These are phyloP conservation scores for Pichia cephalocereana DNA, from an alignment of 805 yeast species.

Conservation along the genomic window DNA sequence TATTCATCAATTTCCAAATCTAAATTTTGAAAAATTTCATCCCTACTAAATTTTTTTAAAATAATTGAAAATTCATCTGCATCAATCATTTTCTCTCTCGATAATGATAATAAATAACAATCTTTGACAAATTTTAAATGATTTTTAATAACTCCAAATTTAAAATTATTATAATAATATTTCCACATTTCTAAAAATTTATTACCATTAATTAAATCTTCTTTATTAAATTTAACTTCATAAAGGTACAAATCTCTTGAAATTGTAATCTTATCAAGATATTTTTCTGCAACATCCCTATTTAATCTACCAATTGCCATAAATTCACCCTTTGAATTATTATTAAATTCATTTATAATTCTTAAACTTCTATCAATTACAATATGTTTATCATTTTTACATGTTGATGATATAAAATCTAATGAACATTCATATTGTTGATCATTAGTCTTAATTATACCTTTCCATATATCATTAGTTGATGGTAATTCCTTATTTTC, in stretches of 20 bases:
- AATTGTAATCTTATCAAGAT: slow-evolving; percentile 37
- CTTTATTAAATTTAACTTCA: slow-evolving; percentile 27
- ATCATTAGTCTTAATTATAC: not conserved
- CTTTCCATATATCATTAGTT: not conserved
- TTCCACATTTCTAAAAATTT: slow-evolving; percentile 30
- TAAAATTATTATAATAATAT: slow-evolving; percentile 36
- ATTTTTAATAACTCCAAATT: slow-evolving; percentile 53
- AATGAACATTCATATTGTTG: not conserved
- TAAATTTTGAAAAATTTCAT: slow-evolving; percentile 9
- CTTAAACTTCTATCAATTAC: not conserved
- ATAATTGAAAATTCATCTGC: slow-evolving; percentile 12
- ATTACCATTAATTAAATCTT: slow-evolving; percentile 7
- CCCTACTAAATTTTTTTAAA: slow-evolving; percentile 15
- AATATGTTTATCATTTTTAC: not conserved
- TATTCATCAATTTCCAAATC: not conserved
- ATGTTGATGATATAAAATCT: slow-evolving; percentile 4
- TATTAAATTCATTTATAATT: not conserved
- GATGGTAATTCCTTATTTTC: not conserved
- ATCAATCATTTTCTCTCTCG: slow-evolving; percentile 9
- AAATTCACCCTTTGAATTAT: slow-evolving; percentile 28
- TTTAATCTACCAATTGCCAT: slow-evolving; percentile 52
- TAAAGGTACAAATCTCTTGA: slow-evolving; percentile 47
- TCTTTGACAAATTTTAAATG: slow-evolving; percentile 49
- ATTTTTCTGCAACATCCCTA: slow-evolving; percentile 42
- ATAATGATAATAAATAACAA: slow-evolving; percentile 41